Percentiles rank a stretch among this genome's conserved stretches.
These are phyloP conservation scores for Senecio squalidus DNA, from an alignment of 140 eudicot genomes.

Conservation along the genomic window DNA sequence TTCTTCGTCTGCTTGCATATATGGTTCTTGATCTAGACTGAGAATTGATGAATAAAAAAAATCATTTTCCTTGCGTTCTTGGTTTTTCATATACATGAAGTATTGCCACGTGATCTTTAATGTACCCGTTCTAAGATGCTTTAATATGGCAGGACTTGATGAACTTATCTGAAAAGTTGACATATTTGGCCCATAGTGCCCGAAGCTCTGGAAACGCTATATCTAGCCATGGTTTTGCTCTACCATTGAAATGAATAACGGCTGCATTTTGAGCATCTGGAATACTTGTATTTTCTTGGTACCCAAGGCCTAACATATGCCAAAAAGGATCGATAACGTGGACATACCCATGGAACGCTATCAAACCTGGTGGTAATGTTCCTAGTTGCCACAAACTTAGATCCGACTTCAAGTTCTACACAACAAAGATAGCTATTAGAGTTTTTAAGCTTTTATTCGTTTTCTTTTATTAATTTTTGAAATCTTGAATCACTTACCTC, in stretches of 20 bases:
- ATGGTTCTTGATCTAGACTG: slow-evolving; percentile 3
- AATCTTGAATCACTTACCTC: slow-evolving; percentile 38
- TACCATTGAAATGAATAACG: slow-evolving; percentile 82
- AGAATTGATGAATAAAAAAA: slow-evolving; percentile 10
- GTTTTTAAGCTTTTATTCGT: background rate
- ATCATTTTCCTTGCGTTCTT: slow-evolving; percentile 21
- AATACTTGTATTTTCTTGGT: slow-evolving; percentile 84
- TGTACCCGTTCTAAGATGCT: slow-evolving; percentile 35
- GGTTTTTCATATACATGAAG: slow-evolving; percentile 26
- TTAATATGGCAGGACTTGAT: slow-evolving; percentile 80
- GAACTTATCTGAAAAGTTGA: slow-evolving; percentile 72
- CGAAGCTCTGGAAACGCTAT: slow-evolving; percentile 83
- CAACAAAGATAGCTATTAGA: slow-evolving; percentile 10
- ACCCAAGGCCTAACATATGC: slow-evolving; percentile 99
- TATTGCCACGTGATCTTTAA: slow-evolving; percentile 18
- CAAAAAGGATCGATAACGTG: slow-evolving; percentile 71
- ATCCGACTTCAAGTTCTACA: slow-evolving; percentile 92
- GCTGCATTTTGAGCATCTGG: slow-evolving; percentile 75
- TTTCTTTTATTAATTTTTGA: background rate
- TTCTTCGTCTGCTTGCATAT: slow-evolving; percentile 16
- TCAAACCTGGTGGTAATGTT: slow-evolving; percentile 92
- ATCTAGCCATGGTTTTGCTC: slow-evolving; percentile 99
- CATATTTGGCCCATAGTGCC: slow-evolving; percentile 74
- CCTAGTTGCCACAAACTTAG: slow-evolving; percentile 96
- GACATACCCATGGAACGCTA: slow-evolving; percentile 90